Base-by-base conservation (phyloP, 352 stramenopile genomes). In the Saprolegnia diclina region DNA sequence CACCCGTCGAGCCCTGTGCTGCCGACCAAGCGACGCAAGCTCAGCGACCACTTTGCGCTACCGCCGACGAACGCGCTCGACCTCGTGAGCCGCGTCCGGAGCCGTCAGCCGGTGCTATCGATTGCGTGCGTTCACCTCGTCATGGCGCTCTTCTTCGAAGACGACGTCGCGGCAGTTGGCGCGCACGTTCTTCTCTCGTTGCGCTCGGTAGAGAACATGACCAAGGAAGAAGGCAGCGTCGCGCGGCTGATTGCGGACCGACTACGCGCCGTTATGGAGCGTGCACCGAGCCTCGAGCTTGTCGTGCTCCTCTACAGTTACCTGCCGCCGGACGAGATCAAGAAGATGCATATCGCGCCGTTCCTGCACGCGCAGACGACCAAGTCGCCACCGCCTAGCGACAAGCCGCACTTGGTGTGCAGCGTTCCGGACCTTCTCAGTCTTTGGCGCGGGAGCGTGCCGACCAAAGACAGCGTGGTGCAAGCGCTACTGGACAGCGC, bases 101-200 rank as follows among this genome's bases (percentile, higher is more conserved):
- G 50, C 24, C 24, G 18, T 11, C 42, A 19, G 0, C 61, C 18
- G 53, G 61, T n/a, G 0, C 42, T 24, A 19, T 26, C 19, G 11
- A 21, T 59, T 38, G 26, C 46, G 7, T 61, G 53, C 10, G 42
- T 61, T 0, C 22, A 48, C 14, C 24, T 69, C 44, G 53, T 53
- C 6, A 29, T 69, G 21, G 42, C 63, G 6, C n/a, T 69, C 42
- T 37, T 40, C 14, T 69, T 62, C 22, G 63, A 69, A 24, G 54
- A 69, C 45, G 22, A 37, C 14, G 11, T 61, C 18, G 48, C 50
- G 21, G 13, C 16, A 5, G 18, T 61, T 11, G 63, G 63, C 4
- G 24, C 32, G 3, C 11, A 7, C 5, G 22, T 69, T 0, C 14
- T 61, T 0, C 45, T 69, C 7, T 46, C 63, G 4, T 19, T 69